These are phyloP conservation scores for Microstegium vimineum DNA, from an alignment of 176 grass and related monocot species.

Conservation along the genomic window DNA sequence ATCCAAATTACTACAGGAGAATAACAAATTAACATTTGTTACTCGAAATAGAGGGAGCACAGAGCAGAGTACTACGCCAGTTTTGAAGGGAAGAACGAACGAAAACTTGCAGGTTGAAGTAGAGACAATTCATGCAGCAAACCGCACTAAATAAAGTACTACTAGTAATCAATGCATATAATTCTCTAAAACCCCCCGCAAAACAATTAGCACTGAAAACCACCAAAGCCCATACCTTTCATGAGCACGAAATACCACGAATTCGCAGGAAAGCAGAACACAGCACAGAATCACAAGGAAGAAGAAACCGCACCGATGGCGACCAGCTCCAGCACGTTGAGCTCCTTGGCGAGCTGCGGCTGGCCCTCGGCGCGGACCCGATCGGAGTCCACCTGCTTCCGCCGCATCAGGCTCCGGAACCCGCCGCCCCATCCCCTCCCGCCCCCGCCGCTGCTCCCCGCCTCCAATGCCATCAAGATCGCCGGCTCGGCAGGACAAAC, in stretches of 20 bases:
- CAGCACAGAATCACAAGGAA: neutral
- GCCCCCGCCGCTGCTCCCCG: constrained; percentile 16
- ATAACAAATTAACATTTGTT: neutral
- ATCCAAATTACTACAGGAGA: neutral
- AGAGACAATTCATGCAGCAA: neutral
- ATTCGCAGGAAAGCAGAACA: neutral
- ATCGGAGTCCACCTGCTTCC: constrained; percentile 94
- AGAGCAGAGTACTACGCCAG: neutral
- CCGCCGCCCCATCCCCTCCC: constrained; percentile 26
- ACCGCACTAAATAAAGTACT: neutral
- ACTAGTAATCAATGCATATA: neutral
- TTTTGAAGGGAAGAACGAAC: neutral
- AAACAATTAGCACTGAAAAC: neutral
- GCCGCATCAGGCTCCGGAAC: constrained; percentile 58
- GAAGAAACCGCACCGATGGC: constrained; percentile 54
- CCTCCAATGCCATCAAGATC: constrained; percentile 46
- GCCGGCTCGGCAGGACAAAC: neutral
- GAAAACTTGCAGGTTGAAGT: neutral
- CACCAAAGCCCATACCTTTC: neutral
- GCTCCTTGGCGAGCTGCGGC: constrained; percentile 74
- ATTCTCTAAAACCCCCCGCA: neutral
- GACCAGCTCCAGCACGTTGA: constrained; percentile 64
- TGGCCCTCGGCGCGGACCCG: constrained; percentile 48
- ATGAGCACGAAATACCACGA: neutral
- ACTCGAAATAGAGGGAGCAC: neutral